Base-by-base conservation (phyloP, 2,329 filamentous ascomycete genomes). In the Microdochium bolleyi region DNA sequence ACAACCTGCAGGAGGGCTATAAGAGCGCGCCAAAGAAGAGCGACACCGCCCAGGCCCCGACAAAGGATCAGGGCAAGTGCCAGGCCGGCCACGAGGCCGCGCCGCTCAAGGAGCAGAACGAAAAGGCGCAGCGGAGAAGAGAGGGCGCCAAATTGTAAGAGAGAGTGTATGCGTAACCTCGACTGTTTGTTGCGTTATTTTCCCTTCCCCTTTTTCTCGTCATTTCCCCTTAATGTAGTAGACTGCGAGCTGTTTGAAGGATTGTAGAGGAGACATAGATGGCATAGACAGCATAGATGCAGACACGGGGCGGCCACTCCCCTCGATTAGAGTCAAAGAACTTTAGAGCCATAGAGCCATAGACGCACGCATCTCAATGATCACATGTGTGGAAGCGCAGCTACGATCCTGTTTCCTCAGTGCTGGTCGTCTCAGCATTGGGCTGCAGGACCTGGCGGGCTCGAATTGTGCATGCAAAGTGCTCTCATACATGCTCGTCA, bases 1-100 rank as follows among this genome's bases (percentile, higher is more conserved):
- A 84, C 58, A 83, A 83, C 59, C 64, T 70, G 49, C 71, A 73
- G 57, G 80, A 73, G 13, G 46, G 53, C 1, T 67, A 69, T 30
- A 55, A 51, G 48, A 66, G 63, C 41, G 63, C 64, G 19, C 62
- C 62, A 24, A 66, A 67, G 58, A 66, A 67, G 56, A 60, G 58
- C 52, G 60, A 65, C 50, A 49, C 54, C 37, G 56, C 67, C 64
- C 57, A 70, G 64, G 32, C 64, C 55, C 55, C 66, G 55, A 50
- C 55, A 34, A 51, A 64, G 62, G 60, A 62, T 56, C 54, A 71
- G 61, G 61, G 61, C 14, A 51, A 58, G 24, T 53, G 58, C 10
- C 61, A 61, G 49, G 34, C 56, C n/a, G 61, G 66, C 8, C 67
- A 67, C 52, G 73, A 75, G 62, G 70, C 69, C 3, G 67, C 66